Conservation (phyloP, 2,329 filamentous ascomycete species). For the Fusarium sp. region DNA sequence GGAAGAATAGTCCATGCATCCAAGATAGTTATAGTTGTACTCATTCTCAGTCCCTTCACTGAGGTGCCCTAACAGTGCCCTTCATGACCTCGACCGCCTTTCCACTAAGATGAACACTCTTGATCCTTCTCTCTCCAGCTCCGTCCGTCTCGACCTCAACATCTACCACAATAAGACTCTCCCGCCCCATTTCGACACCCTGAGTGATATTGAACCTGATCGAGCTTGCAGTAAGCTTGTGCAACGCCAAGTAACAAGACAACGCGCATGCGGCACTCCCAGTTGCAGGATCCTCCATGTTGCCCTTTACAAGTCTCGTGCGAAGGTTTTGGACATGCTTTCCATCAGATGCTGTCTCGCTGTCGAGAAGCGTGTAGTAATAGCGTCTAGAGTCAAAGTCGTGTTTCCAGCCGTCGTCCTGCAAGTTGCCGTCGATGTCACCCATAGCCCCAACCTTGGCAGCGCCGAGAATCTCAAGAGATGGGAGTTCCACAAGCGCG, state of each 20-base stretch:
- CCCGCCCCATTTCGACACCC: constrained; percentile 72
- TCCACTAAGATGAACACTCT: constrained; percentile 21
- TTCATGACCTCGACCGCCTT: constrained; percentile 16
- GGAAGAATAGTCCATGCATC: rapidly evolving
- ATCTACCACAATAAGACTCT: constrained; percentile 60
- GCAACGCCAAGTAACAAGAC: constrained; percentile 61
- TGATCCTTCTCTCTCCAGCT: background rate
- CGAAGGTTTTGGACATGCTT: constrained; percentile 51
- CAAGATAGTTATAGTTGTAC: background rate
- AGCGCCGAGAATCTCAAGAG: constrained; percentile 64
- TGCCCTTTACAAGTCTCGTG: constrained; percentile 65
- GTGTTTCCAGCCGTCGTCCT: constrained; percentile 62
- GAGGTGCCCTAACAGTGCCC: background rate
- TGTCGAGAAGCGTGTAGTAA: constrained; percentile 62
- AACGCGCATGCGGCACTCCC: constrained; percentile 69
- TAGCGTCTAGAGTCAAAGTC: constrained; percentile 62
- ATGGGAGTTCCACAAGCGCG: constrained; percentile 67
- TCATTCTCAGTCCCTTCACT: background rate
- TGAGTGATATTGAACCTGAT: constrained; percentile 64
- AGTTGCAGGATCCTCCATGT: constrained; percentile 67
- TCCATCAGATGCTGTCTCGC: constrained; percentile 33
- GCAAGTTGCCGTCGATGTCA: constrained; percentile 46
- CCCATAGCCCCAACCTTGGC: constrained; percentile 48
- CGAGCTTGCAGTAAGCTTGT: constrained; percentile 37
- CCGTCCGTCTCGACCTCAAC: constrained; percentile 40